These are phyloP conservation scores for Trichophyton equinum DNA, from an alignment of 2,329 filamentous ascomycete genomes.

Conservation along the genomic window DNA sequence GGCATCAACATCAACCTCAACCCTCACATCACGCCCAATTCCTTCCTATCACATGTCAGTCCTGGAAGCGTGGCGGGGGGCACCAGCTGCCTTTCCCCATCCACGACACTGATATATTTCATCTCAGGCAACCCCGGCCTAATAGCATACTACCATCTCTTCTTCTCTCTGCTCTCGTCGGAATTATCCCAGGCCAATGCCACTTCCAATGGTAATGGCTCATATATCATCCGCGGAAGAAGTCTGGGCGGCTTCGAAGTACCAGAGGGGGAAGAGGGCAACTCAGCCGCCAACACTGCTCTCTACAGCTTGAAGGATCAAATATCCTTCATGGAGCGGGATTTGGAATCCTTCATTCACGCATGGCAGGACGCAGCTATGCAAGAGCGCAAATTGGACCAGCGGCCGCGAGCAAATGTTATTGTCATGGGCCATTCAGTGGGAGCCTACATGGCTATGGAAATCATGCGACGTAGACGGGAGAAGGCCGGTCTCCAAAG, in stretches of 20 bases:
- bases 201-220: background rate
- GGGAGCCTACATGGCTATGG: constrained; percentile 58
- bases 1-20: background rate
- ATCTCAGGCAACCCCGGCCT: constrained; percentile 41
- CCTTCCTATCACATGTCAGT: constrained; percentile 18
- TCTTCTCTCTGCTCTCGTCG: constrained; percentile 27
- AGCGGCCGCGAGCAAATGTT: constrained; percentile 30
- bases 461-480: constrained; percentile 49
- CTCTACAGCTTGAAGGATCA: constrained; percentile 37
- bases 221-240: constrained; percentile 23
- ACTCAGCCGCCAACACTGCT: background rate
- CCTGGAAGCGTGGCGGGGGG: background rate
- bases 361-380: constrained; percentile 12
- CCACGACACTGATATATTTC: constrained; percentile 31
- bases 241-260: constrained; percentile 27
- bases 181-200: constrained; percentile 11
- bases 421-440: constrained; percentile 64
- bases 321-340: constrained; percentile 36
- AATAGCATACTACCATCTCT: constrained; percentile 37
- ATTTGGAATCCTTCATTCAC: constrained; percentile 30
- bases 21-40: constrained; percentile 20
- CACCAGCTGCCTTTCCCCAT: constrained; percentile 10
- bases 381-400: background rate
- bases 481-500: constrained; percentile 19
- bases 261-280: background rate